Base-by-base conservation (phyloP, 2,329 filamentous ascomycete species). In the Sordariomycetes sp. region DNA sequence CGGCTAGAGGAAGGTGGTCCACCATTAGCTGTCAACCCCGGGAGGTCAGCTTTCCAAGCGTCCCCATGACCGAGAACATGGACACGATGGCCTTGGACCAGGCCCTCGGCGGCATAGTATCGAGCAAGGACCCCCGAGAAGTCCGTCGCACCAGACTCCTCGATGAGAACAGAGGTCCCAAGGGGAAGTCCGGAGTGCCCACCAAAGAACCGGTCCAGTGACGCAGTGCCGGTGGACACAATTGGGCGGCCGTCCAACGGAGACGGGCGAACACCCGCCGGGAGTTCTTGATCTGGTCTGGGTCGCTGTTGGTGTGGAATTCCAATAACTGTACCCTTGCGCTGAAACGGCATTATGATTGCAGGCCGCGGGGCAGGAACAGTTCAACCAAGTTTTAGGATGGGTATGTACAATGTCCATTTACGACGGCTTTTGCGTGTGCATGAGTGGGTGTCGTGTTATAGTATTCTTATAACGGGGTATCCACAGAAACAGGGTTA, bases 81-180 rank as follows among this genome's bases (percentile, higher is more conserved):
- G 55, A 99, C 82, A 58, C 85, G 80, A 66, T 99, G 94, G 1
- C 89, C 90, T 66, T 99, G 94, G 6, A 95, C 82, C 3, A 97
- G 80, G 1, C 94, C 94, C 71, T 99, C 91, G 0, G 92, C 91
- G 1, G 90, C 92, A 71, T 90, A 99, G 68, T 94, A 96, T 57
- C 88, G 81, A 52, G 96, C 72, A 59, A 97, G 73, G 28, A 89
- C 82, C 2, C 91, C 89, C 0, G 89, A 85, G 73, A 95, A 99
- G 68, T 99, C 94, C 0, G 94, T 99, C 1, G 92, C 96, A 0
- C 92, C 92, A 58, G 84, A 86, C 65, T 99, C 94, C 66, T 92
- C 89, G 35, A 96, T 74, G 5, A 99, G 72, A 1, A 97, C 67
- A 0, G 85, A 88, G 20, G 82, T 89, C 0, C 94, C 94, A 7